Evolutionary conservation across 1,284 basidiomycete species (phyloP).

Genomic region (Golubevia pallescens): DNA sequence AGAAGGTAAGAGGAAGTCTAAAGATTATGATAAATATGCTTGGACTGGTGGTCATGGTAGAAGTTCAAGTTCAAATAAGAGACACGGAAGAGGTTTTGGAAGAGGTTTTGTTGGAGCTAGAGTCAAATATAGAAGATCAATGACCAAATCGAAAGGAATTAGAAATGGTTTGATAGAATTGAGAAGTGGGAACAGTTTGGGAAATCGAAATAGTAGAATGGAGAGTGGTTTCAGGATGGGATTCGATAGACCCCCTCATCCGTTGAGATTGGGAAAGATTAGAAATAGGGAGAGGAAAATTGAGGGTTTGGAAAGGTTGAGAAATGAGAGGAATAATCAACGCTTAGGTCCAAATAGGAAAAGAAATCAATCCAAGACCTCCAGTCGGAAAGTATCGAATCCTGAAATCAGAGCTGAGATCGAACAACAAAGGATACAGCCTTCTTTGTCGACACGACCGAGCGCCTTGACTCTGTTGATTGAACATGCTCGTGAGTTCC

Average conservation of each 20-base stretch:
- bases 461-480: constrained; percentile 39
- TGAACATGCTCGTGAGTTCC: constrained; percentile 36
- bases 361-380: constrained; percentile 6
- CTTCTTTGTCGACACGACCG: constrained; percentile 29
- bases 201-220: no score
- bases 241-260: no score
- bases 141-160: not conserved
- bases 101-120: not conserved
- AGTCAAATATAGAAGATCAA: not conserved
- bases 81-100: constrained; percentile 9
- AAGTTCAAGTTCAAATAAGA: constrained; percentile 12
- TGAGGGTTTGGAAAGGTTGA: no score
- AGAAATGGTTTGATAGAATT: not conserved
- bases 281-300: no score
- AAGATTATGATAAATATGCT: constrained; percentile 3
- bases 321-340: constrained; percentile 1
- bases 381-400: no score
- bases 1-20: constrained; percentile 26
- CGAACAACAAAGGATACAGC: constrained; percentile 7
- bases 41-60: constrained; percentile 7
- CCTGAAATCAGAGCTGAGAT: no score
- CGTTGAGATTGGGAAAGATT: no score
- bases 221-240: no score
- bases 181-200: constrained; percentile 10
- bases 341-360: not conserved